Evolutionary conservation across 2,329 filamentous ascomycete species (phyloP), one percentile per base, ranked within the genome.

Genomic region (Xylaria sp.): DNA sequence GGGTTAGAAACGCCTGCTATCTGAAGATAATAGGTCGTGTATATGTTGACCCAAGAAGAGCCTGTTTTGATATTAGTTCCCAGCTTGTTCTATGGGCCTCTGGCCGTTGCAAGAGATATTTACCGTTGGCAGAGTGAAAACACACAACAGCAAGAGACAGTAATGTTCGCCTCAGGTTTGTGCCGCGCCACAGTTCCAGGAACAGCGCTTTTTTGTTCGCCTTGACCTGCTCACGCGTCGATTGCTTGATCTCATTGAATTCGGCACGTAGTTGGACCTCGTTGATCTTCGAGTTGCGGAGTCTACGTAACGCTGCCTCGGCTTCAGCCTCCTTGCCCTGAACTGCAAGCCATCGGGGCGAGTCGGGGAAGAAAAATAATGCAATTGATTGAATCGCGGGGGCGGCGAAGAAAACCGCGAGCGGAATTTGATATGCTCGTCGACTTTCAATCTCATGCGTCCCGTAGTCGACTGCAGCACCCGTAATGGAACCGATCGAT

Each of bases 331-430:
- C 75, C 1, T 72, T 75, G n/a, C 78, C 78, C 51, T 80, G 77
- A 8, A 78, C 77, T 70, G 79, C 78, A 16, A 82, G 77, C 80
- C 80, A 82, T 13, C 80, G 75, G 0, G 80, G 81, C 35, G 78
- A 80, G 63, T 82, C 80, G 0, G 80, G 81, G 29, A 82, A 77
- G 68, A 78, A 79, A 51, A 76, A 74, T 23, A 81, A 70, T 2
- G 76, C 74, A 2, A 78, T 65, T 1, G 76, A 72, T 63, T 78
- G 77, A n/a, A 80, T 69, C 1, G 77, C 74, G 8, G 79, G 74
- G 25, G 78, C 77, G 16, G 72, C 69, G 66, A 78, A 80, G 61
- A 79, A 78, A 27, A 80, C 50, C 1, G 77, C 77, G 5, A 79
- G 70, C 0, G 78, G 78, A 25, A 74, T 76, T 42, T 70, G 72